phyloP scores from a whole-genome alignment of 148 eudicot genomes.

The Simmondsia chinensis region DNA sequence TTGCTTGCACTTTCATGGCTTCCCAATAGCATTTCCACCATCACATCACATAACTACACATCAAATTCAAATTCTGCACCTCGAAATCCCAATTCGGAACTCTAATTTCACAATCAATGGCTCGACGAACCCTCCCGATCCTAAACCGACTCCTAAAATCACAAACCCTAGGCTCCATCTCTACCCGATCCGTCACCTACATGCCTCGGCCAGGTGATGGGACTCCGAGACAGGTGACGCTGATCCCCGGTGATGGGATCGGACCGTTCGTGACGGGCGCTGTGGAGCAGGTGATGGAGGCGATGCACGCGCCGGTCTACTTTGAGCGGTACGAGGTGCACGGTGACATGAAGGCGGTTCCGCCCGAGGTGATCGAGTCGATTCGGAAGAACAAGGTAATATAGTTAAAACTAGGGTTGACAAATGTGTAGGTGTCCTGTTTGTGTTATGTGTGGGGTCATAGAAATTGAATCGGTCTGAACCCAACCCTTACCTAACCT shows the following conservation, averaged over 20 bases:
- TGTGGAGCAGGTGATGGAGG: conserved; percentile 61
- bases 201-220: conserved; percentile 94
- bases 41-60: neutral
- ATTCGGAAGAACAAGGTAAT: conserved; percentile 47
- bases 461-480: too few relatives aligned
- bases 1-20: neutral
- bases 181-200: conserved; percentile 58
- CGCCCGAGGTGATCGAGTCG: conserved; percentile 45
- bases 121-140: conserved; percentile 32
- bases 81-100: neutral
- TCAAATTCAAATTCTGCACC: neutral
- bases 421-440: too few relatives aligned
- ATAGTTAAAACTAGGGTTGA: neutral
- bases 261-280: conserved; percentile 79
- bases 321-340: conserved; percentile 64
- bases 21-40: neutral
- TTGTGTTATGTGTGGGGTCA: too few relatives aligned
- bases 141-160: conserved; percentile 17
- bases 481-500: too few relatives aligned
- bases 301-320: conserved; percentile 72
- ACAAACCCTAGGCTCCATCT: neutral
- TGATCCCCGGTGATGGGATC: conserved; percentile 80
- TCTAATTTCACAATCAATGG: conserved; percentile 20
- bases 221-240: conserved; percentile 44
- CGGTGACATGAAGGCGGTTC: conserved; percentile 54